These are phyloP conservation scores for Fusarium pseudoanthophilum DNA, from an alignment of 2,329 filamentous ascomycete genomes.

Conservation along the genomic window DNA sequence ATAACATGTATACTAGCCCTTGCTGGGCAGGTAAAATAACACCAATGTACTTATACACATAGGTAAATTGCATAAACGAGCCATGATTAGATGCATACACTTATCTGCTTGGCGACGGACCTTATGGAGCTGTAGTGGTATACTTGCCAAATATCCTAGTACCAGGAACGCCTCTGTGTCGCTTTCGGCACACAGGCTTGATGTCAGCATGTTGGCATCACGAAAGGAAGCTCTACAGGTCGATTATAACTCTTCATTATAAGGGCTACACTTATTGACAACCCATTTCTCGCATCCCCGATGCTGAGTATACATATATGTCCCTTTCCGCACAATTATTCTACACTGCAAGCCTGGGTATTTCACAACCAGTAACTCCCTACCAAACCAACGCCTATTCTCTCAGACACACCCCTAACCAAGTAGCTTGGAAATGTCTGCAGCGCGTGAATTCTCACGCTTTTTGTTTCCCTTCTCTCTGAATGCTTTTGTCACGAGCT, in stretches of 20 bases:
- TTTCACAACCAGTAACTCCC: not conserved
- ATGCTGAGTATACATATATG: not conserved
- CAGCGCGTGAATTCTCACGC: slow-evolving; percentile 67
- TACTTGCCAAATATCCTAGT: not conserved
- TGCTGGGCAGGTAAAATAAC: slow-evolving; percentile 16
- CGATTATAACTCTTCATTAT: not conserved
- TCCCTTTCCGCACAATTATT: not conserved
- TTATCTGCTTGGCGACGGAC: not conserved
- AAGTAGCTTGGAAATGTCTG: slow-evolving; percentile 63
- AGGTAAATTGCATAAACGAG: slow-evolving; percentile 35
- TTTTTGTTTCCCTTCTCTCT: slow-evolving; percentile 73
- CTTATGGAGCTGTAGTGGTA: too few relatives aligned
- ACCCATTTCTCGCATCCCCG: not conserved
- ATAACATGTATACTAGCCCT: slow-evolving; percentile 30
- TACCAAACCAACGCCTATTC: not conserved
- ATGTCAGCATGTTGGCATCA: not conserved
- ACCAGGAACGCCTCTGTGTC: not conserved
- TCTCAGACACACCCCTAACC: slow-evolving; percentile 28
- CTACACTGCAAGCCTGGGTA: not conserved
- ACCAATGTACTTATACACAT: slow-evolving; percentile 18
- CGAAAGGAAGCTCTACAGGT: not conserved
- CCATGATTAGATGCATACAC: slow-evolving; percentile 10
- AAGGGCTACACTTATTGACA: not conserved
- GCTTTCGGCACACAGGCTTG: not conserved
- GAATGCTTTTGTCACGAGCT: slow-evolving; percentile 82